Evolutionary conservation across 768 basidiomycete species (phyloP), one percentile per base, ranked within the genome.

Genomic region (Phlegmacium glaucopus): DNA sequence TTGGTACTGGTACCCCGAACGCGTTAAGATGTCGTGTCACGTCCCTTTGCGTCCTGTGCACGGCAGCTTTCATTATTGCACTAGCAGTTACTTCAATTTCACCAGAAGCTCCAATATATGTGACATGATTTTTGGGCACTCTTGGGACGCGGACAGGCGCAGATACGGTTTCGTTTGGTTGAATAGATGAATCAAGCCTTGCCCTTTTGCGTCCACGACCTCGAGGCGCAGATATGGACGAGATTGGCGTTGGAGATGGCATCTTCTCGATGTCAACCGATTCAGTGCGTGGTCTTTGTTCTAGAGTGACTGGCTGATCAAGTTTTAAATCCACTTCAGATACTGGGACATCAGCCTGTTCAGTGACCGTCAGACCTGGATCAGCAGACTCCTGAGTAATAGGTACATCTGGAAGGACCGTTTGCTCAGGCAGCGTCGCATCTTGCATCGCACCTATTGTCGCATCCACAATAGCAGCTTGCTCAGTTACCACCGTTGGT

Each of bases 101-200:
- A 4, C 32, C 32, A 34, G 32, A 11, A 10, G 32, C 10, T 34
- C 11, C n/a, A 6, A 34, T 6, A n/a, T 34, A 34, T 34, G 32
- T 11, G 32, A 34, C n/a, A n/a, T 34, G n/a, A 4, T 34, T n/a
- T n/a, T n/a, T 57, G 48, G 5, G 35, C 41, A 16, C 58, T 57
- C 22, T 51, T 53, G 27, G 45, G 43, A 34, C 57, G 58, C 6
- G 55, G 47, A 34, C 32, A 11, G 32, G 32, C 10, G n/a, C 6
- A 34, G 32, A 34, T 6, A 34, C n/a, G n/a, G 11, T 34, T 34
- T 34, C 32, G 32, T n/a, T 34, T 11, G 32, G 32, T n/a, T 34
- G 32, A 34, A 34, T 4, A 6, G 32, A 34, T 10, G 32, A n/a
- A 22, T 22, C 22, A 22, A 22, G 22, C 22, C 22, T 22, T 34